Evolutionary conservation across 345 rosid species (phyloP).

Genomic region (Citropsis articulata): DNA sequence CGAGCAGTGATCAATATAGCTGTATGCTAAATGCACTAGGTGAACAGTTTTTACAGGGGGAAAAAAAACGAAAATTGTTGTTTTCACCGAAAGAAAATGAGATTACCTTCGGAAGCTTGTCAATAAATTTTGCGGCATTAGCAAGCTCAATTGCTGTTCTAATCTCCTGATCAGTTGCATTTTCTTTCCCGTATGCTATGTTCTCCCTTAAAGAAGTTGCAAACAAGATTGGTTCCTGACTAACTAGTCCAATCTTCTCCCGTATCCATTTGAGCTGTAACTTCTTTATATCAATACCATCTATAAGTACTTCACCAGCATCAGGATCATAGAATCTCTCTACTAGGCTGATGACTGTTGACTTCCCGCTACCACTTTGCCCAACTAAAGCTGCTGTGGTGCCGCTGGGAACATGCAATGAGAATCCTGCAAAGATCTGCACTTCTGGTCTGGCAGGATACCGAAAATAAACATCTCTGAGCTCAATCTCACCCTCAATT

Average conservation of each 20-base stretch:
- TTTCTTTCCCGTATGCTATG: conserved; percentile 65
- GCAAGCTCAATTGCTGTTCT: conserved; percentile 55
- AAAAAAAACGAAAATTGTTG: no score
- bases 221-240: conserved; percentile 68
- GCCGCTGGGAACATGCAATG: conserved; percentile 48
- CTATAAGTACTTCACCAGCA: conserved; percentile 60
- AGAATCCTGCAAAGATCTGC: conserved; percentile 61
- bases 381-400: conserved; percentile 67
- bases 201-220: conserved; percentile 54
- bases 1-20: not conserved
- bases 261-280: conserved; percentile 58
- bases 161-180: conserved; percentile 50
- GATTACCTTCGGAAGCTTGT: conserved; percentile 57
- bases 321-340: conserved; percentile 77
- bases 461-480: conserved; percentile 55
- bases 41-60: not conserved
- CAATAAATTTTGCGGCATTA: conserved; percentile 62
- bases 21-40: not conserved
- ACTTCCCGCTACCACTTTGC: conserved; percentile 81
- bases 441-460: conserved; percentile 76
- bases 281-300: conserved; percentile 50
- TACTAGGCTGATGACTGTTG: conserved; percentile 61
- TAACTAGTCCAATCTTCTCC: conserved; percentile 58
- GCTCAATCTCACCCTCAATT: conserved; percentile 52
- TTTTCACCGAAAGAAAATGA: not conserved